phyloP scores from a whole-genome alignment of 108 stramenopile genomes.

The Skeletonema tropicum region DNA sequence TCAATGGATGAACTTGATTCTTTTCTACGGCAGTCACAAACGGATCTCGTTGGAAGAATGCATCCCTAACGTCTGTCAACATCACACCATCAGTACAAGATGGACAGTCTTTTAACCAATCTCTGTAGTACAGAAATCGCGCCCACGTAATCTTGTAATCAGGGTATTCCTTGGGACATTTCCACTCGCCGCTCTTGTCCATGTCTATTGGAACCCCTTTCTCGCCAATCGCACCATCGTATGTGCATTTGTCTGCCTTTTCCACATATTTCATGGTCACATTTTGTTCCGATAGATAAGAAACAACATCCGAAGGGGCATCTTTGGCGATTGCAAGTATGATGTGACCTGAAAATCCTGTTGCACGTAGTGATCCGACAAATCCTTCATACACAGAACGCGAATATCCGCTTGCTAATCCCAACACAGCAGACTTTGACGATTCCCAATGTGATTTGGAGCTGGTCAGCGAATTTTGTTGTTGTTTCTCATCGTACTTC shows the following conservation, averaged over 20 bases:
- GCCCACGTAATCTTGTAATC: conserved; percentile 72
- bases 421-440: conserved; percentile 24
- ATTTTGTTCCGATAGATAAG: conserved; percentile 57
- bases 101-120: conserved; percentile 67
- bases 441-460: conserved; percentile 7
- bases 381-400: conserved; percentile 34
- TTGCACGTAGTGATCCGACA: conserved; percentile 68
- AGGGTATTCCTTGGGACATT: conserved; percentile 29
- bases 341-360: conserved; percentile 74
- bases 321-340: conserved; percentile 61
- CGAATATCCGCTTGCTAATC: conserved; percentile 25
- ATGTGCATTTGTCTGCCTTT: conserved; percentile 35
- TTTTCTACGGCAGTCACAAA: conserved; percentile 59
- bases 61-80: conserved; percentile 69
- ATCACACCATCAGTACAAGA: conserved; percentile 79
- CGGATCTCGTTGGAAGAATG: conserved; percentile 74
- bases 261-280: conserved; percentile 52
- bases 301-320: conserved; percentile 17
- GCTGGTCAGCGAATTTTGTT: background rate
- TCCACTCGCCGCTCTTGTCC: background rate
- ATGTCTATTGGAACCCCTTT: background rate
- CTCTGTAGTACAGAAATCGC: conserved; percentile 62
- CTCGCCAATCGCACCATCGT: conserved; percentile 16
- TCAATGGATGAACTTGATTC: conserved; percentile 44
- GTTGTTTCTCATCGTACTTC: background rate